Evolutionary conservation across 257 asterid genomes (phyloP).

Genomic region (Coffea canephora): DNA sequence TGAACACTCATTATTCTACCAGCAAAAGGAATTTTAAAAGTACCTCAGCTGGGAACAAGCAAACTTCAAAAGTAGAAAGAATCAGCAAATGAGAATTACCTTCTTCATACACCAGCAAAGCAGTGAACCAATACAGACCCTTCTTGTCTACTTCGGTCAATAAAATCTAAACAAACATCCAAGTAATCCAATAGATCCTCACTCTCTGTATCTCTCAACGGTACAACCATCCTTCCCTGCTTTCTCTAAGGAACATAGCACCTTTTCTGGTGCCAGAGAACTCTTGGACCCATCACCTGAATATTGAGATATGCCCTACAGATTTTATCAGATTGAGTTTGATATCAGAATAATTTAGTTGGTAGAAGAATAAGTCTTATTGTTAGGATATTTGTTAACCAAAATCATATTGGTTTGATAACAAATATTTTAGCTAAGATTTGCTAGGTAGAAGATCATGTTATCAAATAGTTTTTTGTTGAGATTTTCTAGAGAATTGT

Average conservation of each 20-base stretch:
- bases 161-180: slow-evolving; percentile 87
- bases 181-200: slow-evolving; percentile 82
- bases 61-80: slow-evolving; percentile 1
- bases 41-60: background rate
- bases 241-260: slow-evolving; percentile 71
- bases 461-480: too few species aligned
- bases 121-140: slow-evolving; percentile 95
- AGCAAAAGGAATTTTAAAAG: background rate
- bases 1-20: background rate
- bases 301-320: too few species aligned
- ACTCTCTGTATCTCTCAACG: slow-evolving; percentile 89
- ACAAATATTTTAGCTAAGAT: too few species aligned
- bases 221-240: slow-evolving; percentile 95
- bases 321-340: too few species aligned
- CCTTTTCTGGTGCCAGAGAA: slow-evolving; percentile 66
- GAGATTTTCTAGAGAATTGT: too few species aligned
- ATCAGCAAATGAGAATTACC: slow-evolving; percentile 40
- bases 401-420: too few species aligned
- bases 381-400: too few species aligned
- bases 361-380: too few species aligned
- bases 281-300: slow-evolving; percentile 44
- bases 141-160: slow-evolving; percentile 73
- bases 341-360: too few species aligned
- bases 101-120: slow-evolving; percentile 98
- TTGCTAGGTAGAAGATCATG: too few species aligned